Conservation (phyloP, 192 early-diverging fungal genomes). For the Backusella sp. region DNA sequence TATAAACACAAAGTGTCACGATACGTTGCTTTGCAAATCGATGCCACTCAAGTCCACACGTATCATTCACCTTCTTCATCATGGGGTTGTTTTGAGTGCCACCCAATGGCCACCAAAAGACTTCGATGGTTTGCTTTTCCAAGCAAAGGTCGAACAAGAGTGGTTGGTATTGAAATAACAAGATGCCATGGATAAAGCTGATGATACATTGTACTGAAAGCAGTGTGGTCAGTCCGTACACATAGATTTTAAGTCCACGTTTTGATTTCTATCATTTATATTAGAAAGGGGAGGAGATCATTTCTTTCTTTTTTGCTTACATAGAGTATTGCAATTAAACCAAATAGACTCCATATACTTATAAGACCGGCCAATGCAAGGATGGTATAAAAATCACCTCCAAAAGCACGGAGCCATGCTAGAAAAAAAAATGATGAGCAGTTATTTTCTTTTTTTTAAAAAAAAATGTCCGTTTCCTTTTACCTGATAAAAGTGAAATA, state of each 20-base stretch:
- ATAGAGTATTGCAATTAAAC: not conserved
- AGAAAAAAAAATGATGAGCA: too few relatives aligned
- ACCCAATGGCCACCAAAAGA: not conserved
- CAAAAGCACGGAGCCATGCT: not conserved
- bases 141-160: not conserved
- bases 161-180: not conserved
- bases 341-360: not conserved
- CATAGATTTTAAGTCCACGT: not conserved
- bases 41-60: not conserved
- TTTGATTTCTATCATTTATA: not conserved
- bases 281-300: not conserved
- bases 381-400: not conserved
- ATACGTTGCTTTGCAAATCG: not conserved
- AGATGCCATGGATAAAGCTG: not conserved
- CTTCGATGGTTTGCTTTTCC: not conserved
- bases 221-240: not conserved
- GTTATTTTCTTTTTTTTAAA: too few relatives aligned
- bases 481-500: not conserved
- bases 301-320: not conserved
- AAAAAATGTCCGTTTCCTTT: not conserved
- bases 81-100: not conserved
- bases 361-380: not conserved
- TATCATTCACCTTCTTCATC: not conserved
- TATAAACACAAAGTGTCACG: not conserved
- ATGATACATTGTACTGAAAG: not conserved